Percentiles rank a stretch among this genome's conserved stretches.
phyloP scores from a whole-genome alignment of 2,329 filamentous ascomycete genomes.

The Cladosporium sp. region DNA sequence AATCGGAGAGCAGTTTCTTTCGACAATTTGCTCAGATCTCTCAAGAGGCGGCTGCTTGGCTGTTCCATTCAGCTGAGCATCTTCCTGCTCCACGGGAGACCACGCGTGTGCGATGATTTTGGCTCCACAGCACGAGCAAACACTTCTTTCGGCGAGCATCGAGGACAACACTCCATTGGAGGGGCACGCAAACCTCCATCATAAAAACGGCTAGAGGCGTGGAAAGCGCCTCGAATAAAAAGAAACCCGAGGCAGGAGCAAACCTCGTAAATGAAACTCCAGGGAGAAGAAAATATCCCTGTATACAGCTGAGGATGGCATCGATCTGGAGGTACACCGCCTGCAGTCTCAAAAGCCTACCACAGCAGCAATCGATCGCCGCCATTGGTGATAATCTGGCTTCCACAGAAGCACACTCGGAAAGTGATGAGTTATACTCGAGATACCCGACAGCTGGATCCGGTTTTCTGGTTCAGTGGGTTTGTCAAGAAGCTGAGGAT shows the following conservation, averaged over 20 bases:
- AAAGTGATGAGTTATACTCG: neutral
- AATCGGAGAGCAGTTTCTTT: neutral
- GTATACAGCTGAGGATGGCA: neutral
- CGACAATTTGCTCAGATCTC: neutral
- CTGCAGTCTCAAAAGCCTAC: neutral
- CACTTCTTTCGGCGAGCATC: neutral
- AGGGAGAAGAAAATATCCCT: neutral
- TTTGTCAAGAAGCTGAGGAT: slow-evolving; percentile 20
- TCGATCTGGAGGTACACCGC: neutral
- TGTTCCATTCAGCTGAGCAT: neutral
- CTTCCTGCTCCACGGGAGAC: too few species aligned
- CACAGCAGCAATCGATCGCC: neutral
- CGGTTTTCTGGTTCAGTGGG: slow-evolving; percentile 30
- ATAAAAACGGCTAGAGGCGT: neutral
- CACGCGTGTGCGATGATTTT: neutral
- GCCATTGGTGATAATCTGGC: neutral
- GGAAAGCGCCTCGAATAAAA: neutral
- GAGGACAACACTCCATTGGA: neutral
- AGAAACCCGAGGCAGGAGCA: neutral
- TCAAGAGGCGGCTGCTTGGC: neutral
- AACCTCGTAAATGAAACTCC: neutral
- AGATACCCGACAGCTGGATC: neutral
- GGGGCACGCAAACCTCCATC: neutral
- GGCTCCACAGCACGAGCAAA: neutral
- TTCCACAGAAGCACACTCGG: neutral